phyloP scores from a whole-genome alignment of 352 stramenopile species.

The Phytophthora ramorum region DNA sequence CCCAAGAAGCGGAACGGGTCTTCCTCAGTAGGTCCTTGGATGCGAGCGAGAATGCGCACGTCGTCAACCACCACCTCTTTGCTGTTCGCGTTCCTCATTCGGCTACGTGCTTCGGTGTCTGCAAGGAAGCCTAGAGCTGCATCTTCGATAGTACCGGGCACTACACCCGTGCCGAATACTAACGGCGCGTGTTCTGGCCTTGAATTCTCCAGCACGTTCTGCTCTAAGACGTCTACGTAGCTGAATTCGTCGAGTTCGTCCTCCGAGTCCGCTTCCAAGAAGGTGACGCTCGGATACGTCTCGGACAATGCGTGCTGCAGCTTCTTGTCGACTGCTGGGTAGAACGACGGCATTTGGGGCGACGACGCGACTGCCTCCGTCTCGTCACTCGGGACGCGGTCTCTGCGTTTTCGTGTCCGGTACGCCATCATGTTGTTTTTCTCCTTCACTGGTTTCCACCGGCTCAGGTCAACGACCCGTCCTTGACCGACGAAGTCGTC shows the following conservation, averaged over 20 bases:
- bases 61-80: constrained; percentile 36
- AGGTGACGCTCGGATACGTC: constrained; percentile 26
- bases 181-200: constrained; percentile 33
- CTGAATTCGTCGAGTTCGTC: constrained; percentile 24
- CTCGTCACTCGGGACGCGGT: constrained; percentile 26
- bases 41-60: constrained; percentile 32
- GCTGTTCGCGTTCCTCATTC: constrained; percentile 26
- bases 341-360: constrained; percentile 31
- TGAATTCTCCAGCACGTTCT: constrained; percentile 35
- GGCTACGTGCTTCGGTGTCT: constrained; percentile 38
- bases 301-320: constrained; percentile 9
- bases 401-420: constrained; percentile 36
- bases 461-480: constrained; percentile 35
- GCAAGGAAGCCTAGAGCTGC: constrained; percentile 43
- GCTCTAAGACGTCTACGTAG: constrained; percentile 25
- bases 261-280: constrained; percentile 18
- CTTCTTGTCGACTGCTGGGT: constrained; percentile 17
- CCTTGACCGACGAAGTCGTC: constrained; percentile 48
- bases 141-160: constrained; percentile 52
- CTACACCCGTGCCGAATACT: constrained; percentile 33
- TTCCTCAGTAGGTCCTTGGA: constrained; percentile 47
- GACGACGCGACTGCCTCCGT: constrained; percentile 33
- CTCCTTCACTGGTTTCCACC: constrained; percentile 58
- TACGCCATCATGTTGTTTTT: constrained; percentile 62
- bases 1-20: constrained; percentile 56